Evolutionary conservation across 495 filamentous ascomycete genomes (phyloP), one percentile per base, ranked within the genome.

Genomic region (Tuber borchii): DNA sequence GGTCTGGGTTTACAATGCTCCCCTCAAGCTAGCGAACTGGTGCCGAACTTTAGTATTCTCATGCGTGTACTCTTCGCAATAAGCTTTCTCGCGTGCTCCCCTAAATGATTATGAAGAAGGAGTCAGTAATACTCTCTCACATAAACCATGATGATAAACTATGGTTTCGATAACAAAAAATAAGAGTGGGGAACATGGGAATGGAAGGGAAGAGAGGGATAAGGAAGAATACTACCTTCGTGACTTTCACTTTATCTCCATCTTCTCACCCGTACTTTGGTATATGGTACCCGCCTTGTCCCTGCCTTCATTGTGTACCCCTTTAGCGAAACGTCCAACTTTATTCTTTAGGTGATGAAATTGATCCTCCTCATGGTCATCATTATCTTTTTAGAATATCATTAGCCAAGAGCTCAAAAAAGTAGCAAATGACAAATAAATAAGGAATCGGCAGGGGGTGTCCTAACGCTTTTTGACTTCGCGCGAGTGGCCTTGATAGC

Each of bases 11-110:
- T 91, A 91, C 39, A 99, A 87, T 2, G 91, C 93, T 81, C 96
- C 87, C 84, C 98, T 99, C 69, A 97, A 86, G 79, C 97, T 95
- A 83, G 94, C 94, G 82, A 99, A 99, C 83, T 98, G 95, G 80
- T 97, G 93, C 85, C 97, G 93, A 73, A 99, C 98, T 84, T 98
- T 99, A 8, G 95, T 95, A 83, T 98, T 98, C 83, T 97, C 92
- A 69, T 90, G 89, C 84, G 98, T 95, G 88, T 97, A 97, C 73
- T 97, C 94, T 80, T 95, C 92, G 84, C 87, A 90, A 86, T 97
- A 94, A 86, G 92, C 88, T 81, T 91, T 86, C 85, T 98, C 95
- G 80, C 95, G 93, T 85, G 90, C 91, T 93, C 97, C 95, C 93
- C 95, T 97, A 86, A 85, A 85, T 74, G 71, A 9, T 42, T 42